Conservation (phyloP, 1,139 yeast genomes). For the Hansenula lynferdii region DNA sequence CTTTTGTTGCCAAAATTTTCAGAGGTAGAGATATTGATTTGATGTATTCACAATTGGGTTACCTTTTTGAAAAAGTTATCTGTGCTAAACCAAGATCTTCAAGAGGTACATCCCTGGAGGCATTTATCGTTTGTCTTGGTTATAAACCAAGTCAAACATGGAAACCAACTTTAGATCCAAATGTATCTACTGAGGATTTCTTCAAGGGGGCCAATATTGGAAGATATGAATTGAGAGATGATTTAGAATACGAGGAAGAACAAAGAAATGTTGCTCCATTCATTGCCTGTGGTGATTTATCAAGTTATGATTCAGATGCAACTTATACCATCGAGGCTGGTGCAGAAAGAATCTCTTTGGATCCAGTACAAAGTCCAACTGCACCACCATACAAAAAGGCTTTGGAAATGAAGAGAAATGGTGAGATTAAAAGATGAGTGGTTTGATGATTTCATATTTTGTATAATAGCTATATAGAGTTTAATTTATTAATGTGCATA, state of each 20-base stretch:
- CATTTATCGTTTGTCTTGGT: slow-evolving; percentile 88
- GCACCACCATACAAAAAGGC: slow-evolving; percentile 96
- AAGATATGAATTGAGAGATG: slow-evolving; percentile 37
- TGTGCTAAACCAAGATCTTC: slow-evolving; percentile 97
- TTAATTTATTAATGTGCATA: no score
- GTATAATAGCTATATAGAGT: neutral
- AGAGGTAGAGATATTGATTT: slow-evolving; percentile 94
- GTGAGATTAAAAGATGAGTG: slow-evolving; percentile 33
- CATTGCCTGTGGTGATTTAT: slow-evolving; percentile 88
- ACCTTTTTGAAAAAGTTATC: slow-evolving; percentile 75
- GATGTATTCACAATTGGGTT: slow-evolving; percentile 82
- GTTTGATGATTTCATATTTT: neutral
- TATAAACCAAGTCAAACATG: slow-evolving; percentile 79
- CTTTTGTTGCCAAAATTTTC: slow-evolving; percentile 93
- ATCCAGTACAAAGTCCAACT: slow-evolving; percentile 92
- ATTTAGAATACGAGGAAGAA: slow-evolving; percentile 42
- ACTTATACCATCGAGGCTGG: slow-evolving; percentile 65
- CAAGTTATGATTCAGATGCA: slow-evolving; percentile 90
- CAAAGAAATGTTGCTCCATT: slow-evolving; percentile 79
- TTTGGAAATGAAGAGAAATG: slow-evolving; percentile 77
- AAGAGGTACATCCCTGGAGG: slow-evolving; percentile 89
- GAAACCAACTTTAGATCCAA: slow-evolving; percentile 59
- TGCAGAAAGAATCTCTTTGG: slow-evolving; percentile 44
- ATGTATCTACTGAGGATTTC: slow-evolving; percentile 73
- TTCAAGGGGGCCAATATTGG: slow-evolving; percentile 65